phyloP scores from a whole-genome alignment of 257 asterid species.

The Solanum etuberosum region DNA sequence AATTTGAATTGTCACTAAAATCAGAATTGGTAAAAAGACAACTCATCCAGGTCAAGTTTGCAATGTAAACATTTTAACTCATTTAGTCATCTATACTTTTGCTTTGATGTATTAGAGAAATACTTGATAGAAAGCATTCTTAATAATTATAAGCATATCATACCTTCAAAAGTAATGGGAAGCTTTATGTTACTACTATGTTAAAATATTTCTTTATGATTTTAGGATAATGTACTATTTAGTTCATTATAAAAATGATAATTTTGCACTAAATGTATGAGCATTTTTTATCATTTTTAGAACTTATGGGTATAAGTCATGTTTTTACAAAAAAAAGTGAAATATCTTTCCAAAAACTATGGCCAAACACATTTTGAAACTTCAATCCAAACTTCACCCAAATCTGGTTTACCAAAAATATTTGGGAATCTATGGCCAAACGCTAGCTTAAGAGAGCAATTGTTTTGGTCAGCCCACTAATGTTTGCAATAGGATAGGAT shows the following conservation, averaged over 20 bases:
- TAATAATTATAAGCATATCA: background rate
- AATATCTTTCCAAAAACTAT: background rate
- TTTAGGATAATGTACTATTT: background rate
- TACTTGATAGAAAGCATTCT: background rate
- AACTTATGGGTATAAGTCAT: background rate
- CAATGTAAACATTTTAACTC: background rate
- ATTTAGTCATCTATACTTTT: background rate
- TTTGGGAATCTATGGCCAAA: background rate
- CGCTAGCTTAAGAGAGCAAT: background rate
- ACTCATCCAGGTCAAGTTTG: background rate
- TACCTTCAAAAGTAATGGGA: background rate
- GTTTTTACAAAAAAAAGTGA: background rate
- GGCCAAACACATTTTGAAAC: background rate
- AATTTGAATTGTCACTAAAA: background rate
- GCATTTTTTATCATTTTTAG: background rate
- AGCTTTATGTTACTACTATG: background rate
- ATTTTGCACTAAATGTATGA: background rate
- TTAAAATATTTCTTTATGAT: background rate
- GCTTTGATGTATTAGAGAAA: background rate
- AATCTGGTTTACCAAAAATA: background rate
- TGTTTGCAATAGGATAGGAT: background rate
- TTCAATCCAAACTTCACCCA: background rate
- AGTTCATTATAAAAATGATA: background rate
- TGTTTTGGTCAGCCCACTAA: background rate
- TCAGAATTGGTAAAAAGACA: background rate